Percentiles rank a stretch among this genome's conserved stretches.
Conservation (phyloP, 1,139 yeast genomes). For the Taiozyma sp. region DNA sequence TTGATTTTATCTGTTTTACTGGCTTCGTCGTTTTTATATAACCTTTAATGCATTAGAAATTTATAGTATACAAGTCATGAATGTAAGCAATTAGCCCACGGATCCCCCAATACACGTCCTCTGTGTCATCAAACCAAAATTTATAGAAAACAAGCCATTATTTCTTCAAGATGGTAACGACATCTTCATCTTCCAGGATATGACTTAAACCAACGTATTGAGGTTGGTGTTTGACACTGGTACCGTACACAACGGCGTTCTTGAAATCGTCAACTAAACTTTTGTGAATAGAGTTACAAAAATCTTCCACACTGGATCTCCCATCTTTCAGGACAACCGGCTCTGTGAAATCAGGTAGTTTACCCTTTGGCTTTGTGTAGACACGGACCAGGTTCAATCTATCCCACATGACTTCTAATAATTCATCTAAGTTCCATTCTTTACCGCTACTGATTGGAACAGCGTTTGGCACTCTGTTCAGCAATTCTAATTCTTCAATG, state of each 20-base stretch:
- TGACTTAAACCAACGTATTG: conserved; percentile 90
- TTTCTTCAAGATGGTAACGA: conserved; percentile 88
- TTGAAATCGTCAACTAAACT: conserved; percentile 89
- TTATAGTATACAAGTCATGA: not conserved
- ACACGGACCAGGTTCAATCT: conserved; percentile 86
- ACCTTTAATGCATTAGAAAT: not conserved
- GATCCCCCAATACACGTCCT: not conserved
- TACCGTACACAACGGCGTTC: conserved; percentile 86
- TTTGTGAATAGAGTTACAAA: conserved; percentile 95
- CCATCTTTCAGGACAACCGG: conserved; percentile 89
- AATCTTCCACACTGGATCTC: conserved; percentile 86
- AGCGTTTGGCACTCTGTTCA: conserved; percentile 91
- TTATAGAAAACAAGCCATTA: conserved; percentile 3
- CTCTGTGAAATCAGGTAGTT: conserved; percentile 86
- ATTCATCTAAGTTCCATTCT: conserved; percentile 96
- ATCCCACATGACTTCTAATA: conserved; percentile 93
- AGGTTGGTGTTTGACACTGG: conserved; percentile 97
- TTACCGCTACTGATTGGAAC: conserved; percentile 94
- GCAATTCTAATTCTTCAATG: conserved; percentile 83
- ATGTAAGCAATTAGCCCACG: not conserved
- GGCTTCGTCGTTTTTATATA: not conserved
- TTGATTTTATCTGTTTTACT: not conserved
- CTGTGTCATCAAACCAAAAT: not conserved
- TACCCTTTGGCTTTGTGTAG: conserved; percentile 95
- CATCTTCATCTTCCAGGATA: conserved; percentile 88